Conservation (phyloP, 306 rosid genomes). For the Lupinus albus region DNA sequence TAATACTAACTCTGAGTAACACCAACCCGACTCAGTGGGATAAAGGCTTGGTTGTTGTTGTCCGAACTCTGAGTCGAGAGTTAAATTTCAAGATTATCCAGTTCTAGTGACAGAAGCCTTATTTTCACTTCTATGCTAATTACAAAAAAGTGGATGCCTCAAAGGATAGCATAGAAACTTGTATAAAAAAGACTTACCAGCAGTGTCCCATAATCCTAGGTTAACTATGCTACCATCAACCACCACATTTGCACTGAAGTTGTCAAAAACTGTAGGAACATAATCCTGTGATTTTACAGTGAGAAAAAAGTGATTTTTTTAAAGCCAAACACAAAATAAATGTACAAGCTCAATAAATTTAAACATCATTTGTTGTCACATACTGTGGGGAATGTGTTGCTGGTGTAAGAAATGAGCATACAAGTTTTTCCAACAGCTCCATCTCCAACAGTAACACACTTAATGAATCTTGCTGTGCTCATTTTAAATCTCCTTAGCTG, state of each 20-base stretch:
- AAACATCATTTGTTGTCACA: conserved; percentile 25
- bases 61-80: too few species aligned
- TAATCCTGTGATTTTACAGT: conserved; percentile 57
- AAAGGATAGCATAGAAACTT: background rate
- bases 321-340: conserved; percentile 25
- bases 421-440: conserved; percentile 96
- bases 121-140: conserved; percentile 11
- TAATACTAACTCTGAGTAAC: background rate
- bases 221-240: conserved; percentile 93
- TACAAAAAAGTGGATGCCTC: background rate
- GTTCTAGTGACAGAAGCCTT: conserved; percentile 19
- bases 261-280: conserved; percentile 92
- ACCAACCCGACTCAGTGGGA: too few species aligned
- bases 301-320: conserved; percentile 24
- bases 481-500: conserved; percentile 42
- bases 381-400: conserved; percentile 93
- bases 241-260: conserved; percentile 96
- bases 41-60: too few species aligned
- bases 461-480: conserved; percentile 92
- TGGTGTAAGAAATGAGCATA: conserved; percentile 88
- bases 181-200: conserved; percentile 56
- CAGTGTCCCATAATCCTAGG: conserved; percentile 94
- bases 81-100: background rate
- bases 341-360: conserved; percentile 12
- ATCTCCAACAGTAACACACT: conserved; percentile 93